These are phyloP conservation scores for Russula dissimulans DNA, from an alignment of 768 basidiomycete species.

Conservation along the genomic window DNA sequence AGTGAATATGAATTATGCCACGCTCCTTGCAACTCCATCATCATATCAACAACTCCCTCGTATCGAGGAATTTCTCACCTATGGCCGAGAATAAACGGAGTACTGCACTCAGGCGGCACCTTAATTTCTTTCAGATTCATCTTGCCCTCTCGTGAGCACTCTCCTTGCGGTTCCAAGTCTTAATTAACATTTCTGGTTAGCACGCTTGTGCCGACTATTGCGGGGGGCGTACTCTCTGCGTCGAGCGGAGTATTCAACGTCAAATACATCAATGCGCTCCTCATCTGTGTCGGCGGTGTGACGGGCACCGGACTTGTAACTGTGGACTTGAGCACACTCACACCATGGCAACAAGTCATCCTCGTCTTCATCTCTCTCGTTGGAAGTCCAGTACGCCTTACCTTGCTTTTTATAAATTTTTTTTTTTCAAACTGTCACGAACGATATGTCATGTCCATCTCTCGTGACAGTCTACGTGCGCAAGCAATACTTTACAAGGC, in stretches of 20 bases:
- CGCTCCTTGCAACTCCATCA: too few species aligned
- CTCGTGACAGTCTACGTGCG: constrained; percentile 33
- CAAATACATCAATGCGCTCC: constrained; percentile 32
- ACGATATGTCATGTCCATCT: constrained; percentile 29
- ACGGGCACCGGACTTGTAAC: constrained; percentile 29
- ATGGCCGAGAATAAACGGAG: not conserved
- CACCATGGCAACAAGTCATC: too few species aligned
- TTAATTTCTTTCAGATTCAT: constrained; percentile 31
- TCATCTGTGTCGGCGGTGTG: constrained; percentile 30
- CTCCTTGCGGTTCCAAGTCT: not conserved
- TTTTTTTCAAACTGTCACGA: not conserved
- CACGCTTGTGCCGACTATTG: constrained; percentile 31
- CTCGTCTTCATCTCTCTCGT: too few species aligned
- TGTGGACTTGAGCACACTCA: constrained; percentile 25
- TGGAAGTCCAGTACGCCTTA: constrained; percentile 23
- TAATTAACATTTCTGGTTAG: constrained; percentile 14
- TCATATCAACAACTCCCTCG: not conserved
- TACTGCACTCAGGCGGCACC: not conserved
- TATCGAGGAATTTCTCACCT: too few species aligned
- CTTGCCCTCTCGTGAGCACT: constrained; percentile 24
- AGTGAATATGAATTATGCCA: too few species aligned
- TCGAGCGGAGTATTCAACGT: constrained; percentile 31
- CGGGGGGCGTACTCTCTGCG: constrained; percentile 37
- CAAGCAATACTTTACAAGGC: constrained; percentile 20
- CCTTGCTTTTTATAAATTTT: not conserved